A percentile compares a stretch with the other conserved stretches of the same genome.
Evolutionary conservation across 192 early-diverging fungal species (phyloP).

Genomic region (Linnemannia zychae): DNA sequence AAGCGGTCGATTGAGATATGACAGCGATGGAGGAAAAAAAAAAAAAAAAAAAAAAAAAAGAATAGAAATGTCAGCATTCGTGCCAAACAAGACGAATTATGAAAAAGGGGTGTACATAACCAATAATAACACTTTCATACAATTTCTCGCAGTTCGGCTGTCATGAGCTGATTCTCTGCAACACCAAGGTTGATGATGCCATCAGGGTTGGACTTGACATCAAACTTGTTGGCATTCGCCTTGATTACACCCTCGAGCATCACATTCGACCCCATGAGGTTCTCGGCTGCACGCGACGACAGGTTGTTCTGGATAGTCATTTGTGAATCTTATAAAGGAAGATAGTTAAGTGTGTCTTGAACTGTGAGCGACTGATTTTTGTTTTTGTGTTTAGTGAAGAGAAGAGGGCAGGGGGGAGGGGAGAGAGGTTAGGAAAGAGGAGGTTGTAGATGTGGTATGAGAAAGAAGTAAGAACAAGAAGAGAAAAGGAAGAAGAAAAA

Average conservation of each 20-base stretch:
- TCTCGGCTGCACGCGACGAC: constrained; percentile 35
- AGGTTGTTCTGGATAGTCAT: constrained; percentile 25
- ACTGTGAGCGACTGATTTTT: neutral
- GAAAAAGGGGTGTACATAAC: too few relatives aligned
- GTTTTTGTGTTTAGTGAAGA: neutral
- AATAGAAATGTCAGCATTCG: too few relatives aligned
- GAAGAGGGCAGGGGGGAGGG: neutral
- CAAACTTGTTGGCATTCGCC: constrained; percentile 41
- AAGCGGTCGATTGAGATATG: neutral
- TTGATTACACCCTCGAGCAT: constrained; percentile 36
- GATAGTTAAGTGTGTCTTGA: neutral
- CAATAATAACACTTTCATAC: constrained; percentile 38
- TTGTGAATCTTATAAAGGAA: neutral
- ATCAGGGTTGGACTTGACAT: constrained; percentile 62
- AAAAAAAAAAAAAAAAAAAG: too few relatives aligned
- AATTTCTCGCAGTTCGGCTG: constrained; percentile 67
- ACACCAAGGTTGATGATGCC: constrained; percentile 88
- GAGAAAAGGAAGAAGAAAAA: neutral
- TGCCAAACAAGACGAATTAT: too few relatives aligned
- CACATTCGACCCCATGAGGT: constrained; percentile 19
- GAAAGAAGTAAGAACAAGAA: neutral
- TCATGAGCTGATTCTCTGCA: constrained; percentile 82
- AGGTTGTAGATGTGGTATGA: neutral
- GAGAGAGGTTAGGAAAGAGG: neutral
- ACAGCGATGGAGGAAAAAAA: too few relatives aligned